These are phyloP conservation scores for Dioscorea cayenensis DNA, from an alignment of 116 monocot genomes.

Conservation along the genomic window DNA sequence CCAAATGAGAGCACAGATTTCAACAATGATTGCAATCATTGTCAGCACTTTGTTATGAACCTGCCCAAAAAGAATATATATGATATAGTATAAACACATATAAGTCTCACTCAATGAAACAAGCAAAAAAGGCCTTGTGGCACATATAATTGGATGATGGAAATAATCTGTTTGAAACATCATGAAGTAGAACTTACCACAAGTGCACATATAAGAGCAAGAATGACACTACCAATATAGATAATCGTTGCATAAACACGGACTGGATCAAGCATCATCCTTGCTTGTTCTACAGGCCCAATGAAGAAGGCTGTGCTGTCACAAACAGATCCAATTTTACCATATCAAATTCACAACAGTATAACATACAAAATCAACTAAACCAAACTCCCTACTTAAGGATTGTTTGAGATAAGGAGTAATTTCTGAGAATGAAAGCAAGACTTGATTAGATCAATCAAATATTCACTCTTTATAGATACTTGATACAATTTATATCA, in stretches of 20 bases:
- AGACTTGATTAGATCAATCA: too few relatives aligned
- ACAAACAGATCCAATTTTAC: conserved; percentile 21
- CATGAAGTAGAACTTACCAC: conserved; percentile 26
- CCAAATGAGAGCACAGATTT: conserved; percentile 87
- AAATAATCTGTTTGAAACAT: background rate
- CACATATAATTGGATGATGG: background rate
- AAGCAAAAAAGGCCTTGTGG: background rate
- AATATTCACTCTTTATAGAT: too few relatives aligned
- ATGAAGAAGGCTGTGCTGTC: conserved; percentile 91
- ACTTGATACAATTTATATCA: background rate
- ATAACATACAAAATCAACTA: background rate
- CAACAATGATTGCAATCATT: conserved; percentile 66
- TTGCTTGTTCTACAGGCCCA: conserved; percentile 66
- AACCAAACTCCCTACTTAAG: background rate
- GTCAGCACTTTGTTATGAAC: conserved; percentile 83
- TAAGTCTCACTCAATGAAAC: background rate
- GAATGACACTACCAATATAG: conserved; percentile 61
- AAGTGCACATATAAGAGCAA: conserved; percentile 88
- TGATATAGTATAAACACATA: background rate
- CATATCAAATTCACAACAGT: background rate
- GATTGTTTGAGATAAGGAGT: too few relatives aligned
- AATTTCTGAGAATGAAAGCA: too few relatives aligned
- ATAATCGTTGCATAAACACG: conserved; percentile 75
- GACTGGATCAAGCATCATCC: conserved; percentile 94
- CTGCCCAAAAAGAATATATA: conserved; percentile 25